Evolutionary conservation across 352 stramenopile genomes (phyloP), one percentile per base, ranked within the genome.

Genomic region (Pythium guiyangense): DNA sequence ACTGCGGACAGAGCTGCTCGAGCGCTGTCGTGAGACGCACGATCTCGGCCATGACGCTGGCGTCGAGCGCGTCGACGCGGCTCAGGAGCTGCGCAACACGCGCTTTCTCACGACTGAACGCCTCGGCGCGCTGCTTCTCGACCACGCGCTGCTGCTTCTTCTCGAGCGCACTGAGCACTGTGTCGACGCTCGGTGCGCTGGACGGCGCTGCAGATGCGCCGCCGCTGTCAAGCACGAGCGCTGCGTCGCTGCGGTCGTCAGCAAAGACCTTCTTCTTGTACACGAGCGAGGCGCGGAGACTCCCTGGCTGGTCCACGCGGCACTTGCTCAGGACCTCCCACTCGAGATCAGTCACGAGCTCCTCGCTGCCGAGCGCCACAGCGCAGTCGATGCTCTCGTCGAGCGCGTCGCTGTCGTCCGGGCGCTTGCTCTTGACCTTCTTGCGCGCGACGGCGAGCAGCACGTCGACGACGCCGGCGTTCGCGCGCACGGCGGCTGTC

Each of bases 341-440:
- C 60, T 94, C 70, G 4, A 94, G 59, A 40, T 94, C 77, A 2
- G 69, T 91, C 60, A 92, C 76, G 22, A 88, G 56, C 2, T 87
- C 76, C 22, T 82, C 69, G 15, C 68, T 57, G 1, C 70, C 61
- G 9, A 58, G 48, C 3, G 54, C 52, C 2, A 74, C 25, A 0
- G 61, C 50, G 39, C 79, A 63, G 52, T 90, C 79, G 8, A 87
- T 64, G 25, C 74, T 90, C 52, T 94, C 79, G 35, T 88, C 78
- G 1, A 90, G 52, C 2, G 54, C 40, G 25, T 90, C 76, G 8
- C 18, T 45, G 20, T 43, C 43, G 3, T 70, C 63, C 11, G 60
- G 61, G 17, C 74, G 63, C 22, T 81, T 77, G 17, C 67, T 77
- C 12, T 71, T 73, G 29, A 93, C 34, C 42, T 88, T 86, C 51